Conservation (phyloP, 2,329 filamentous ascomycete genomes). For the Cytospora leucostoma region DNA sequence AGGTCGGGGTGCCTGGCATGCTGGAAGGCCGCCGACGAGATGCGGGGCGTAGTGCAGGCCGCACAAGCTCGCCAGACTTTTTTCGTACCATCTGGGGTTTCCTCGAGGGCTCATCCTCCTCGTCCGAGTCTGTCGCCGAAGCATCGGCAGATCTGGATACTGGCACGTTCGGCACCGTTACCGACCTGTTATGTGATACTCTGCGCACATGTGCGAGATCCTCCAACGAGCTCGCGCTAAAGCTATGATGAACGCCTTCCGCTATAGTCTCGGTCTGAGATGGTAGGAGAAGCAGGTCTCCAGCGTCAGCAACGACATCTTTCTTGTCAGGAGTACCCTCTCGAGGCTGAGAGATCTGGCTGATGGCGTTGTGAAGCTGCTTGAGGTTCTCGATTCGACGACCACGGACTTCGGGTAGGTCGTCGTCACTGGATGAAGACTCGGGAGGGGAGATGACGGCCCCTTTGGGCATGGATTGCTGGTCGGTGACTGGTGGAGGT, state of each 20-base stretch:
- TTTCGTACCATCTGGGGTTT: slow-evolving; percentile 96
- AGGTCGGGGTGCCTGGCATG: slow-evolving; percentile 96
- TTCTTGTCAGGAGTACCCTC: slow-evolving; percentile 55
- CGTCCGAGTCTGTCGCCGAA: slow-evolving; percentile 57
- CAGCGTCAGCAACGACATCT: slow-evolving; percentile 32
- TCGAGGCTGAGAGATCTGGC: slow-evolving; percentile 70
- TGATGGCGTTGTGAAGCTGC: slow-evolving; percentile 81
- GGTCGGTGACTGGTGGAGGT: slow-evolving; percentile 76
- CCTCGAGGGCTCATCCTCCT: slow-evolving; percentile 60
- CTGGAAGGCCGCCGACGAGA: slow-evolving; percentile 85
- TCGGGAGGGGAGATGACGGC: slow-evolving; percentile 91
- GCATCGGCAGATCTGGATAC: slow-evolving; percentile 50
- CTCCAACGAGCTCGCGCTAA: slow-evolving; percentile 49
- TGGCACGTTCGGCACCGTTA: slow-evolving; percentile 55
- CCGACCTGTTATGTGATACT: slow-evolving; percentile 54
- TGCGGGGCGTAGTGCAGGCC: slow-evolving; percentile 81
- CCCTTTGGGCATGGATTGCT: slow-evolving; percentile 72
- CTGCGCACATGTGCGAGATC: slow-evolving; percentile 45
- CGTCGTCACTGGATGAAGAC: slow-evolving; percentile 82
- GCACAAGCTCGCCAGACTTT: slow-evolving; percentile 95
- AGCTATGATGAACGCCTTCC: slow-evolving; percentile 48
- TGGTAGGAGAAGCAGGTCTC: slow-evolving; percentile 41
- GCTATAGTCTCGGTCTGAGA: slow-evolving; percentile 37
- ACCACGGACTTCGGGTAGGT: slow-evolving; percentile 48
- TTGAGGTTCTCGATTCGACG: slow-evolving; percentile 54